Evolutionary conservation across 1,284 basidiomycete genomes (phyloP), one percentile per base, ranked within the genome.

Genomic region (Leccinum subspadiceum): DNA sequence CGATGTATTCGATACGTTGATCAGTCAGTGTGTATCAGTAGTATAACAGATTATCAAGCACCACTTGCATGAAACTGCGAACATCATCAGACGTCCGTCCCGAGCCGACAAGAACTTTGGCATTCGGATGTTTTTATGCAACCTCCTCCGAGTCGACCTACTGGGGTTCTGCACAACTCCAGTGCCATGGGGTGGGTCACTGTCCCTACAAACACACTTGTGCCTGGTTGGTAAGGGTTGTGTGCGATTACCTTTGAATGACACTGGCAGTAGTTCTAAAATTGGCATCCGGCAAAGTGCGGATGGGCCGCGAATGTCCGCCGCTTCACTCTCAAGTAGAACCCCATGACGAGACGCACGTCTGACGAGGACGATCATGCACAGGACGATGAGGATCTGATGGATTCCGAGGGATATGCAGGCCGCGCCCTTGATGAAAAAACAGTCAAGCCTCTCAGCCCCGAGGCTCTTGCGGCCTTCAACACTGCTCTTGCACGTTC

Each of bases 391-490:
- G 70, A 56, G 29, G 74, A 78, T 12, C 81, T 83, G 51, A 84
- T 86, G 84, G 77, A 83, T 63, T 78, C 71, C 1, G 79, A 81
- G 62, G 85, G 86, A 4, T 86, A 86, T 63, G 75, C 82, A 48
- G 85, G 81, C 1, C 82, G 82, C 44, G n/a, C 13, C 13, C 39
- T 20, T 3, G 70, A 74, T 13, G 53, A 63, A 54, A 83, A 84
- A 70, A 77, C 81, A 3, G 80, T 91, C 48, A 86, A 90, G 67
- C 89, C 89, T 1, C 76, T 93, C 50, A 89, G 86, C 1, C 79
- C 80, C 2, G 87, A 90, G 69, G 88, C 86, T 6, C 79, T 93
- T 41, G 86, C 84, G 49, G 84, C 81, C 12, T 93, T 87, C 75
- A 84, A 87, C 66, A 82, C 82, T 48, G 84, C 83, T 3, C 87